Base-by-base conservation (phyloP, 176 grass and related monocot genomes). In the Aechmea fasciata region DNA sequence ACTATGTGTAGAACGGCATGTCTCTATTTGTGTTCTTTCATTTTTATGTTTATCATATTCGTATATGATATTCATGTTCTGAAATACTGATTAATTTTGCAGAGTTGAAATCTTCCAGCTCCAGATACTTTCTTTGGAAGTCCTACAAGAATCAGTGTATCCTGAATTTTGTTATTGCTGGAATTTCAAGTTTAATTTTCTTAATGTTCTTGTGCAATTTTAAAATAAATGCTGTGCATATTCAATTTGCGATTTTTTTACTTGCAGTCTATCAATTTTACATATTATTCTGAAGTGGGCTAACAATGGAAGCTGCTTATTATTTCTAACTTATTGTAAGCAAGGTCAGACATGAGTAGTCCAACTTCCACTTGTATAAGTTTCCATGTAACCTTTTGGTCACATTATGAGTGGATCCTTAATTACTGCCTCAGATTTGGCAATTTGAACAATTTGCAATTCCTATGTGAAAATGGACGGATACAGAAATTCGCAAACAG, bases 401-500 rank as follows among this genome's bases (percentile, higher is more conserved):
- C 41, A 26, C 62, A 41, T 70, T 57, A 79, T 62, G 50, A 63
- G 69, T 80, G 67, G 12, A 53, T 72, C 83, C 87, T 96, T 96
- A 66, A 96, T 68, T 49, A 50, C 59, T 83, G 41, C 63, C 78
- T 83, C 73, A 96, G 91, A 79, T 96, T 88, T 75, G 85, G 85
- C 50, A 91, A 88, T 68, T 23, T 76, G 72, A 96, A 85, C 66
- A 91, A 84, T 71, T 73, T 96, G 71, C 77, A 86, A 72, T 80
- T 88, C 74, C 84, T 96, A 50, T 96, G 78, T 53, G 91, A 96
- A 82, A 96, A 75, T 78, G 85, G 91, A 61, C 83, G 85, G 47
- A 72, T 91, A 63, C 87, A 91, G 28, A 91, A 96, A 80, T 96
- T 96, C 72, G 87, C 91, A 65, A 91, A 91, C 73, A 86, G 78